Percentiles rank a stretch among this genome's conserved stretches.
Evolutionary conservation across 805 yeast species (phyloP).

Genomic region (Lipomyces sp.): DNA sequence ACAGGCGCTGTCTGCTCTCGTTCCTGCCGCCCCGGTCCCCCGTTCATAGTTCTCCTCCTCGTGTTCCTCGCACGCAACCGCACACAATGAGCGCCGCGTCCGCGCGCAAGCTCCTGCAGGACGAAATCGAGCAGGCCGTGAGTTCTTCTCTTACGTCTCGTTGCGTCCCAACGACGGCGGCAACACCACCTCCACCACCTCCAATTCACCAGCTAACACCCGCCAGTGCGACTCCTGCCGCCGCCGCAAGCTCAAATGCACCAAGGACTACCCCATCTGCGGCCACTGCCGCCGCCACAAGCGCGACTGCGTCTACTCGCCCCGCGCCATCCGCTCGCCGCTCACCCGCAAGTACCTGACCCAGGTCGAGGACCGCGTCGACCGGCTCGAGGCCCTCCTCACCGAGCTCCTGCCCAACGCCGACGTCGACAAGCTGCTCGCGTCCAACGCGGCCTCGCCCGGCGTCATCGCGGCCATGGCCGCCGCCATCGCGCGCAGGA

Average conservation of each 20-base stretch:
- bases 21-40: too few species aligned
- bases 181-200: too few species aligned
- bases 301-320: constrained; percentile 77
- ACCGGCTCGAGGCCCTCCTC: constrained; percentile 47
- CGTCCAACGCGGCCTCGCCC: constrained; percentile 16
- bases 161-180: too few species aligned
- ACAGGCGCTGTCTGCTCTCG: too few species aligned
- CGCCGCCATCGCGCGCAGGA: constrained; percentile 4
- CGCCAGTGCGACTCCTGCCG: constrained; percentile 77
- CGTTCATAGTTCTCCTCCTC: too few species aligned
- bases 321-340: constrained; percentile 74
- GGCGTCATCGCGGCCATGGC: constrained; percentile 20
- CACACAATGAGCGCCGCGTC: constrained; percentile 13
- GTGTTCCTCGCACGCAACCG: neutral
- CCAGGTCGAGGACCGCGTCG: constrained; percentile 60
- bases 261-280: constrained; percentile 74
- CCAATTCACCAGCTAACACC: neutral
- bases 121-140: constrained; percentile 36
- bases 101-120: constrained; percentile 23
- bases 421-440: constrained; percentile 44
- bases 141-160: constrained; percentile 11
- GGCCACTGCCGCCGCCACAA: constrained; percentile 66
- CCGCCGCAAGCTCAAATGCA: constrained; percentile 71
- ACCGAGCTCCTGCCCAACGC: constrained; percentile 46
- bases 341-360: constrained; percentile 72